Evolutionary conservation across 2,329 filamentous ascomycete species (phyloP), one percentile per base, ranked within the genome.

Genomic region (Arthrinium phaeospermum): DNA sequence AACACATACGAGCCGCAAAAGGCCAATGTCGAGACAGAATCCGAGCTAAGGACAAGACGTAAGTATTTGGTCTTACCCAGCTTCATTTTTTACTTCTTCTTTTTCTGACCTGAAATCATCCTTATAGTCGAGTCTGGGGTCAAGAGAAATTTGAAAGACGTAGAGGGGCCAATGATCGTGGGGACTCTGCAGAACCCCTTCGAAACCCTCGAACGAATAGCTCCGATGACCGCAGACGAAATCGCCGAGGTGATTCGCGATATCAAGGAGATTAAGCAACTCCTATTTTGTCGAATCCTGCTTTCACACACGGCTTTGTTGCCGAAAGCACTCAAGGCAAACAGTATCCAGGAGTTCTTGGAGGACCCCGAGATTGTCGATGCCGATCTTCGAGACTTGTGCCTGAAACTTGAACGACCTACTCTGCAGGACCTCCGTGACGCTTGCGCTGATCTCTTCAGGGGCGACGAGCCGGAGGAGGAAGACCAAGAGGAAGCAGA

Each of bases 361-460:
- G 77, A 76, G 4, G 82, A 86, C 69, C 74, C 79, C 12, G 80
- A 84, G 34, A 81, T 87, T 46, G 83, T 82, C 2, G 79, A 80
- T 45, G 79, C 82, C 19, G 83, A 86, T 70, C 75, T 88, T 5
- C 79, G 85, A 73, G 85, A 87, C 74, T 74, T 87, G 6, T 86
- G 84, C 72, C 78, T 87, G 30, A 85, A 85, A 73, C 78, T 87
- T 67, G 86, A 87, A 72, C 81, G 83, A 64, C 85, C 86, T 24
- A 79, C 77, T n/a, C 79, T 87, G 2, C 85, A 88, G 73, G 84
- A 86, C 64, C 82, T 88, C 30, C 81, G 85, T 57, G 85, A 88
- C 76, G 85, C 86, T 19, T 88, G 86, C 74, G 86, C 85, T 5
- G 86, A 88, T 75, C 83, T 87, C 61, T 80, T 81, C 22, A 81